Percentiles rank a stretch among this genome's conserved stretches.
phyloP scores from a whole-genome alignment of 768 basidiomycete species.

The Cyclocybe aegerita region DNA sequence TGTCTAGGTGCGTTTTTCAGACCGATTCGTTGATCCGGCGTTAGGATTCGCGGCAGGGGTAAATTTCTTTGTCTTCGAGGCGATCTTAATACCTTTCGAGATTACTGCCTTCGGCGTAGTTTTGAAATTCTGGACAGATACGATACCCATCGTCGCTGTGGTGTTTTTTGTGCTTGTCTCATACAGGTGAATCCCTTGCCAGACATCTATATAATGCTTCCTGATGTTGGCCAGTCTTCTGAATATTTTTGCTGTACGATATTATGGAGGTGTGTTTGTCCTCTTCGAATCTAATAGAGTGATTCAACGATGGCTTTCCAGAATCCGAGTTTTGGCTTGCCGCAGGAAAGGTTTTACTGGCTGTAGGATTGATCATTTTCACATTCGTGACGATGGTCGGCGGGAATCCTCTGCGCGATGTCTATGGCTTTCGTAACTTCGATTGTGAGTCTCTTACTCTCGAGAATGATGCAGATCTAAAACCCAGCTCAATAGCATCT shows the following conservation, averaged over 20 bases:
- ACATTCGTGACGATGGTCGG: slow-evolving; percentile 64
- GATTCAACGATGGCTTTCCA: slow-evolving; percentile 12
- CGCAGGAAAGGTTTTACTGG: slow-evolving; percentile 48
- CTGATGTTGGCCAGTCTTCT: slow-evolving; percentile 29
- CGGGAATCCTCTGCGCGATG: slow-evolving; percentile 54
- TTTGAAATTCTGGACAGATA: slow-evolving; percentile 52
- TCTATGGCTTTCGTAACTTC: slow-evolving; percentile 56
- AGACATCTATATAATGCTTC: neutral
- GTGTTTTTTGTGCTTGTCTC: slow-evolving; percentile 40
- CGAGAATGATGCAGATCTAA: neutral
- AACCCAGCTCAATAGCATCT: slow-evolving; percentile 27
- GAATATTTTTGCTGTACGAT: slow-evolving; percentile 48
- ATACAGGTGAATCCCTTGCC: slow-evolving; percentile 34
- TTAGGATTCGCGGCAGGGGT: slow-evolving; percentile 54
- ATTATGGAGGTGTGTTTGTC: slow-evolving; percentile 43
- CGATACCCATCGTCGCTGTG: slow-evolving; percentile 44
- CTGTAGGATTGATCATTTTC: slow-evolving; percentile 47
- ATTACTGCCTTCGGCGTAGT: slow-evolving; percentile 55
- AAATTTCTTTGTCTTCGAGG: slow-evolving; percentile 58
- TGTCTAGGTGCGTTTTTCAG: slow-evolving; percentile 54
- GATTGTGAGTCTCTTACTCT: slow-evolving; percentile 32
- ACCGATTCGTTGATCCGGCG: slow-evolving; percentile 57
- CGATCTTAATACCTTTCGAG: slow-evolving; percentile 45
- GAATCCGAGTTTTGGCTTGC: slow-evolving; percentile 60
- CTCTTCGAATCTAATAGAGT: neutral